These are phyloP conservation scores for Salix caprea DNA, from an alignment of 345 rosid genomes.

Conservation along the genomic window DNA sequence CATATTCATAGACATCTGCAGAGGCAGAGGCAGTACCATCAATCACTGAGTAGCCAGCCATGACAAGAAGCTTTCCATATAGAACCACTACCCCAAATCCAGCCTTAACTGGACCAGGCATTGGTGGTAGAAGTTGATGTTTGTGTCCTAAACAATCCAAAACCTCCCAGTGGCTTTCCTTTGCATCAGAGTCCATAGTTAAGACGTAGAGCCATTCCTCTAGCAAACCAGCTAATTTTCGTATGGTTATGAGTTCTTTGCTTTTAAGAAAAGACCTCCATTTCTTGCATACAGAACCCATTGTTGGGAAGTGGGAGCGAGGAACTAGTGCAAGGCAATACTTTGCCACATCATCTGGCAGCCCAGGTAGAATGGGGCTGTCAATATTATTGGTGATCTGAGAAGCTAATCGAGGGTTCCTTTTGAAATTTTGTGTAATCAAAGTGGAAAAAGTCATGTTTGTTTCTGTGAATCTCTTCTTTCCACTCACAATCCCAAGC, in stretches of 20 bases:
- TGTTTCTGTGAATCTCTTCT: constrained; percentile 33
- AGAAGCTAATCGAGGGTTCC: constrained; percentile 33
- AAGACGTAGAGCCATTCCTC: constrained; percentile 87
- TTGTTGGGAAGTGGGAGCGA: constrained; percentile 53
- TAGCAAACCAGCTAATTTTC: constrained; percentile 63
- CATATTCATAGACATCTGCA: constrained; percentile 69
- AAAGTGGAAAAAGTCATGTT: constrained; percentile 29
- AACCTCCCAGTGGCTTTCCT: constrained; percentile 84
- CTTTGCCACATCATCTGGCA: constrained; percentile 88
- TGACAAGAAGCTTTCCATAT: constrained; percentile 69
- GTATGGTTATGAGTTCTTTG: constrained; percentile 63
- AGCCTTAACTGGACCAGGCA: constrained; percentile 71
- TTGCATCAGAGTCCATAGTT: constrained; percentile 52
- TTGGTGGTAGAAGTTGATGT: constrained; percentile 53
- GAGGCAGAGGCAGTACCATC: constrained; percentile 51
- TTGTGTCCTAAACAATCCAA: constrained; percentile 57
- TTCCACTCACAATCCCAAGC: constrained; percentile 40
- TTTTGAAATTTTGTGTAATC: constrained; percentile 30
- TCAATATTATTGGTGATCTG: constrained; percentile 27
- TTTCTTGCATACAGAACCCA: constrained; percentile 77
- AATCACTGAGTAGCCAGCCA: constrained; percentile 57
- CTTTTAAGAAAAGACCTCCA: constrained; percentile 78
- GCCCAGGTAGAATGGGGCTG: constrained; percentile 63
- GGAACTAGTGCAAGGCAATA: constrained; percentile 80
- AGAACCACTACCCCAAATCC: constrained; percentile 75